phyloP scores from a whole-genome alignment of 2,329 filamentous ascomycete genomes.

The Calonectria pteridis region DNA sequence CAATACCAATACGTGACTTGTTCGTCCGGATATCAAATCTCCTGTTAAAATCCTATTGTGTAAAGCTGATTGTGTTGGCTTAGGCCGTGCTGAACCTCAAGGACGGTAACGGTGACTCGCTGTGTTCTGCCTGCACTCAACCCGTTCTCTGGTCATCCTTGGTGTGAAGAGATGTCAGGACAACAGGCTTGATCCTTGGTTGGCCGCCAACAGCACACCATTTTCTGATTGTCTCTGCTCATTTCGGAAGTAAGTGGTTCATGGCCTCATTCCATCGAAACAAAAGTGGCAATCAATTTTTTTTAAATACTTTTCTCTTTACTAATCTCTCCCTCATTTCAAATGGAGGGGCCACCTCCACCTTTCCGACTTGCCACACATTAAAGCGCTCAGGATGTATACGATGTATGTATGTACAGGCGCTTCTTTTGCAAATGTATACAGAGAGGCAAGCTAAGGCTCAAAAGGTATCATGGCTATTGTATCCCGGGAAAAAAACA shows the following conservation, averaged over 20 bases:
- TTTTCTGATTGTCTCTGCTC: neutral
- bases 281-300: neutral
- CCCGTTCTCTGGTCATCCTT: neutral
- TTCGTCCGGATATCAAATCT: too few relatives aligned
- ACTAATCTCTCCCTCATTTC: neutral
- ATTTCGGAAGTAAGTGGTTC: slow-evolving; percentile 3
- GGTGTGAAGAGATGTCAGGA: neutral
- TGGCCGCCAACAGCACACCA: neutral
- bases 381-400: neutral
- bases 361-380: neutral
- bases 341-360: neutral
- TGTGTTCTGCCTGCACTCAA: neutral
- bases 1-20: too few relatives aligned
- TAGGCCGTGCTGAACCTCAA: too few relatives aligned
- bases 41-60: too few relatives aligned
- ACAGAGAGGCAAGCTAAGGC: neutral
- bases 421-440: slow-evolving; percentile 9
- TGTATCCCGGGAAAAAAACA: slow-evolving; percentile 30
- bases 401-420: neutral
- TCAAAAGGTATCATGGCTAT: slow-evolving; percentile 41
- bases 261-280: neutral
- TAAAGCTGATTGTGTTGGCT: too few relatives aligned
- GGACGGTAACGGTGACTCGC: too few relatives aligned
- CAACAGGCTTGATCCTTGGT: neutral
- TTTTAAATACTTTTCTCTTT: neutral